Evolutionary conservation across 495 filamentous ascomycete species (phyloP).

Genomic region (Apodospora peruviana): DNA sequence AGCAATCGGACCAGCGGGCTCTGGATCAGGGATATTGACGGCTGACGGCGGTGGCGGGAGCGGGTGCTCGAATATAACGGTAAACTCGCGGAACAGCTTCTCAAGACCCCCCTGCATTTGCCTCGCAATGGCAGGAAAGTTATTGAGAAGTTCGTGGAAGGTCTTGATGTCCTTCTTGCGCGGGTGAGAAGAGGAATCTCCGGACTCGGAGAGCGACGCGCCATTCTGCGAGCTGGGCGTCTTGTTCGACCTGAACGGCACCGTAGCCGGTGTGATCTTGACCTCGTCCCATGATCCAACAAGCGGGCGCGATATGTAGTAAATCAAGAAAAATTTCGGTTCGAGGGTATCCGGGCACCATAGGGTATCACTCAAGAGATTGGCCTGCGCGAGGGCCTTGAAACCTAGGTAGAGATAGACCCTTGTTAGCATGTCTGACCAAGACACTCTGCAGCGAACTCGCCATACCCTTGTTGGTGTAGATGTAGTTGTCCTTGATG

Average conservation of each 20-base stretch:
- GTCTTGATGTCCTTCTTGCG: slow-evolving; percentile 84
- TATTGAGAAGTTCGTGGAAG: slow-evolving; percentile 84
- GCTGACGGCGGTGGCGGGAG: slow-evolving; percentile 71
- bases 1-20: slow-evolving; percentile 45
- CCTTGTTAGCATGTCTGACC: slow-evolving; percentile 6
- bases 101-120: slow-evolving; percentile 95
- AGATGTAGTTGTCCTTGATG: slow-evolving; percentile 88
- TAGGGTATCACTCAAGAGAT: slow-evolving; percentile 77
- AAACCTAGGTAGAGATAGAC: slow-evolving; percentile 57
- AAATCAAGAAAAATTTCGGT: slow-evolving; percentile 87
- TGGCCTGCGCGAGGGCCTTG: slow-evolving; percentile 84
- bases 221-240: slow-evolving; percentile 25
- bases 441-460: neutral
- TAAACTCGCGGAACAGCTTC: slow-evolving; percentile 85
- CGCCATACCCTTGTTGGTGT: slow-evolving; percentile 84
- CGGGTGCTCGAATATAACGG: slow-evolving; percentile 75
- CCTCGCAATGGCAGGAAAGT: slow-evolving; percentile 93
- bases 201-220: slow-evolving; percentile 29
- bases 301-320: slow-evolving; percentile 92
- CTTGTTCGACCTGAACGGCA: slow-evolving; percentile 33
- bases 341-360: slow-evolving; percentile 82
- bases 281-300: slow-evolving; percentile 76
- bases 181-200: slow-evolving; percentile 29
- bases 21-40: slow-evolving; percentile 43
- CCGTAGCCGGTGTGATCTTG: slow-evolving; percentile 56